Conservation (phyloP, 2,329 filamentous ascomycete species). For the Cercospora berteroae region DNA sequence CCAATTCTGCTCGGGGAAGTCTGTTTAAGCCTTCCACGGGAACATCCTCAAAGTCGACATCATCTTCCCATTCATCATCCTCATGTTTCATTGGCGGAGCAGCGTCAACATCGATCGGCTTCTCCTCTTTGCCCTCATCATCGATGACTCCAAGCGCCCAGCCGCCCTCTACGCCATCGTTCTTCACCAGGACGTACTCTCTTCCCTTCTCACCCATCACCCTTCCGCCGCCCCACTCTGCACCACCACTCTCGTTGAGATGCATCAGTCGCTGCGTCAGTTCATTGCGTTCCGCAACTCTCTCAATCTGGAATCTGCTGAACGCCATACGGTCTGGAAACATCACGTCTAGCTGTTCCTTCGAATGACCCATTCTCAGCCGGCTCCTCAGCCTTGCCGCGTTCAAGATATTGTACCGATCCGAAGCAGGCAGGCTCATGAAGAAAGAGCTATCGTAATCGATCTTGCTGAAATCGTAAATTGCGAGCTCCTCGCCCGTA, state of each 20-base stretch:
- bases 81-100: slow-evolving; percentile 53
- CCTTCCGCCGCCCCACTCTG: slow-evolving; percentile 65
- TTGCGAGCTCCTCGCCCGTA: slow-evolving; percentile 79
- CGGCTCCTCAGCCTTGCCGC: slow-evolving; percentile 84
- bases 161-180: slow-evolving; percentile 89
- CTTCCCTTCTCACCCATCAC: slow-evolving; percentile 82
- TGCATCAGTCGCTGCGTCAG: slow-evolving; percentile 93
- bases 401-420: slow-evolving; percentile 96
- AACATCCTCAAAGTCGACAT: slow-evolving; percentile 85
- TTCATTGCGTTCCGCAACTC: slow-evolving; percentile 88
- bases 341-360: slow-evolving; percentile 94
- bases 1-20: slow-evolving; percentile 61
- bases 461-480: slow-evolving; percentile 97
- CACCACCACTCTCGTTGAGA: slow-evolving; percentile 76
- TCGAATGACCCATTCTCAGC: slow-evolving; percentile 91
- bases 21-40: slow-evolving; percentile 87
- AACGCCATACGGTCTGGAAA: slow-evolving; percentile 98
- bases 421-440: slow-evolving; percentile 79
- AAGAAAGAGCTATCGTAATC: slow-evolving; percentile 97
- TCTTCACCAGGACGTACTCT: slow-evolving; percentile 95
- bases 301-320: slow-evolving; percentile 91
- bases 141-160: slow-evolving; percentile 95
- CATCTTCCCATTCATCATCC: slow-evolving; percentile 56
- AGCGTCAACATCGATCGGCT: slow-evolving; percentile 88
- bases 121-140: slow-evolving; percentile 75